These are phyloP conservation scores for Lachnellula hyalina DNA, from an alignment of 2,329 filamentous ascomycete genomes.

Conservation along the genomic window DNA sequence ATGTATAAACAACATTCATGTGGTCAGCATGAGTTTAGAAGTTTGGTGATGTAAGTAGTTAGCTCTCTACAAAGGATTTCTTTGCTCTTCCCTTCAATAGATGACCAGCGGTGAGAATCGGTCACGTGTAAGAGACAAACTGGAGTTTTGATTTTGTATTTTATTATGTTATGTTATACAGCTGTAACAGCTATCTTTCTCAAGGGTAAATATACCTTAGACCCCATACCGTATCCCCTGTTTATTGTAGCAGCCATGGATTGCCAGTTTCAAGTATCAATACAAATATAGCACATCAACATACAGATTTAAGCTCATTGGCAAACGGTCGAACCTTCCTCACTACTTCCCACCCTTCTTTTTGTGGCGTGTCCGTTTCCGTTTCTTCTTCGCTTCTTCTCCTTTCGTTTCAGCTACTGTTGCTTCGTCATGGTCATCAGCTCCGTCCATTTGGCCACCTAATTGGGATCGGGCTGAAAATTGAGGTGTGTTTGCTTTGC, in stretches of 20 bases:
- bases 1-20: no score
- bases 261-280: neutral
- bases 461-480: neutral
- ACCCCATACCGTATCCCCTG: neutral
- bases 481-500: neutral
- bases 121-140: neutral
- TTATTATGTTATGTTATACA: no score
- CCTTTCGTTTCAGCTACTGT: slow-evolving; percentile 6
- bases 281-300: neutral
- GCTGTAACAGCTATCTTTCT: no score
- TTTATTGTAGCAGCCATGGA: neutral
- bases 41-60: no score
- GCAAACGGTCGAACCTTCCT: slow-evolving; percentile 11
- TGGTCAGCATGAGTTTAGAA: no score
- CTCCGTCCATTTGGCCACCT: neutral
- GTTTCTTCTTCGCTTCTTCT: slow-evolving; percentile 26
- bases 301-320: neutral
- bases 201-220: no score
- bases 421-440: neutral
- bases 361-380: slow-evolving; percentile 19
- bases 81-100: neutral
- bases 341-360: slow-evolving; percentile 24
- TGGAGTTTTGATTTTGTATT: neutral
- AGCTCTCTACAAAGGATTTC: no score
- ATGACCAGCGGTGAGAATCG: neutral